Evolutionary conservation across 192 early-diverging fungal genomes (phyloP).

Genomic region (Entophlyctis luteolus): DNA sequence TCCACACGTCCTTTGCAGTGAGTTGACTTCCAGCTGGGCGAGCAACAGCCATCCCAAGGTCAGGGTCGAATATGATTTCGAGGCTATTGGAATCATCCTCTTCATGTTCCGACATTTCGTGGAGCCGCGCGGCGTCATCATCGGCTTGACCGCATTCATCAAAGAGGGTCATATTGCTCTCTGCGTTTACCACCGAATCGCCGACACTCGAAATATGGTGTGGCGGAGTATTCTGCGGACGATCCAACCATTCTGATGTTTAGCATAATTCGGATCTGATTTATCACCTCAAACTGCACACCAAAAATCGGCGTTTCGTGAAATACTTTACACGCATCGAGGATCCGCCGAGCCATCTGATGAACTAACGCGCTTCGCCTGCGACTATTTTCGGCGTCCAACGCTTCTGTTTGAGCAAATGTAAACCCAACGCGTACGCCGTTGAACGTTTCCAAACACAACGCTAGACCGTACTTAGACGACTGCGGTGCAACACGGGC

Average conservation of each 20-base stretch:
- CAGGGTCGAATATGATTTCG: neutral
- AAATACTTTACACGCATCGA: neutral
- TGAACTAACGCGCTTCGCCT: no score
- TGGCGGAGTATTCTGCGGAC: neutral
- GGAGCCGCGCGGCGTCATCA: neutral
- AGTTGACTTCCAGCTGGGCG: neutral
- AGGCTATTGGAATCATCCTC: neutral
- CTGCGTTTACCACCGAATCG: neutral
- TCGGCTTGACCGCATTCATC: neutral
- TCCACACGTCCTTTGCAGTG: neutral
- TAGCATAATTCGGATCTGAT: neutral
- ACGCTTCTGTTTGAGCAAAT: neutral
- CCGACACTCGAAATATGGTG: neutral
- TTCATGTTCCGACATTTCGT: neutral
- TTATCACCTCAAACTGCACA: conserved; percentile 22
- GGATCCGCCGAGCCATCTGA: neutral
- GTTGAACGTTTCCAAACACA: conserved; percentile 6
- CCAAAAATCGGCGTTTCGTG: conserved; percentile 12
- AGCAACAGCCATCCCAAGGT: neutral
- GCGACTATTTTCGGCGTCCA: conserved; percentile 1
- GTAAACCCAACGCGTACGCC: conserved; percentile 7
- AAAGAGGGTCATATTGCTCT: neutral
- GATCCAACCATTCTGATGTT: neutral
- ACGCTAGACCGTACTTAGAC: conserved; percentile 11
- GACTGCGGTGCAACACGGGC: neutral